These are phyloP conservation scores for Mimosa pudica DNA, from an alignment of 306 rosid genomes.

Conservation along the genomic window DNA sequence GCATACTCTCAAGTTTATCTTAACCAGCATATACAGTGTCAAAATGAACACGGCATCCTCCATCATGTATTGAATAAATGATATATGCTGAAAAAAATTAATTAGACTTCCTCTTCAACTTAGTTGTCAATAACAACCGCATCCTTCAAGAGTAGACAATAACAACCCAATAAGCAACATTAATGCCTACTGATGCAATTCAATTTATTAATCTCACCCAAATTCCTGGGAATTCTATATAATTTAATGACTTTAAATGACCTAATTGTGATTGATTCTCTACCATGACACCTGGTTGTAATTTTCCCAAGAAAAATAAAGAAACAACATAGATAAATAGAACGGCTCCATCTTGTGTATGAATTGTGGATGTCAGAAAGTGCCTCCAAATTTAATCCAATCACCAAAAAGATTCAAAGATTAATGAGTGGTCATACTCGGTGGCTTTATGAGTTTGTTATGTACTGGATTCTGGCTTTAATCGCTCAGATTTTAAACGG, in stretches of 20 bases:
- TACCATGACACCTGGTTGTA: too few relatives aligned
- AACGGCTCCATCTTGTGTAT: background rate
- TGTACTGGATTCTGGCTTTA: background rate
- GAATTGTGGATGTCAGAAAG: background rate
- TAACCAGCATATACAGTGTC: background rate
- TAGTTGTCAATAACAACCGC: too few relatives aligned
- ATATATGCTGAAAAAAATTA: background rate
- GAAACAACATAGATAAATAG: background rate
- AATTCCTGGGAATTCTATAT: too few relatives aligned
- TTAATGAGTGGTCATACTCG: background rate
- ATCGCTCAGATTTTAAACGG: background rate
- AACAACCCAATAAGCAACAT: too few relatives aligned
- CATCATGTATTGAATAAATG: background rate
- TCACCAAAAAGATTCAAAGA: constrained; percentile 4
- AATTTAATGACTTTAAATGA: too few relatives aligned
- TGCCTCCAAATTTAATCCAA: constrained; percentile 3
- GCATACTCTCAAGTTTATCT: background rate
- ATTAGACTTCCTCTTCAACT: background rate
- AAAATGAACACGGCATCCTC: background rate
- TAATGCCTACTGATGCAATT: too few relatives aligned
- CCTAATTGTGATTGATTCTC: too few relatives aligned
- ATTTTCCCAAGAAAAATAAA: background rate
- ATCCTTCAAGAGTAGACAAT: too few relatives aligned
- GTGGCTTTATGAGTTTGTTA: background rate
- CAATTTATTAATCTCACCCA: too few relatives aligned